phyloP scores from a whole-genome alignment of 163 green algal genomes.

The Scenedesmus sp. region DNA sequence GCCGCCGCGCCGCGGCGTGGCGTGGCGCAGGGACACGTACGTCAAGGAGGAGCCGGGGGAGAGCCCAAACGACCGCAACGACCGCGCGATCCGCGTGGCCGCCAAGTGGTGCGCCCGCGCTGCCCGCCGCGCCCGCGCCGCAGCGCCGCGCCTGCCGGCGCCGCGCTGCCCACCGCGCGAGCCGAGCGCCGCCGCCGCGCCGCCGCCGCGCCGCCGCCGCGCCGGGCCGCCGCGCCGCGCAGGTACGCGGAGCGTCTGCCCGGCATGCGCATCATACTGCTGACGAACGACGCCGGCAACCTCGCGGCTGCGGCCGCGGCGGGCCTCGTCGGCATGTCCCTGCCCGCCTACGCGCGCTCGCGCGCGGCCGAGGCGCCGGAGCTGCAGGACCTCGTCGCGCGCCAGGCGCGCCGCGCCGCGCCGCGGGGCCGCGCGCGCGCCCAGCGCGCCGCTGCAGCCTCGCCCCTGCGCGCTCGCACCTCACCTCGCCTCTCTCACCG shows the following conservation, averaged over 20 bases:
- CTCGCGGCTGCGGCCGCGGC: conserved; percentile 65
- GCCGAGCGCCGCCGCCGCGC: no score
- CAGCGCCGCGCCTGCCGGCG: no score
- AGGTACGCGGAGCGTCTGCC: conserved; percentile 54
- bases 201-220: no score
- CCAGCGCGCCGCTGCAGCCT: no score
- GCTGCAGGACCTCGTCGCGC: conserved; percentile 80
- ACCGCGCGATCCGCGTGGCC: conserved; percentile 89
- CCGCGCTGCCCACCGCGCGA: no score
- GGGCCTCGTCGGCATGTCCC: conserved; percentile 68
- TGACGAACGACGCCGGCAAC: conserved; percentile 93
- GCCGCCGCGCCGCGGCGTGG: no score
- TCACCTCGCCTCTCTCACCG: no score
- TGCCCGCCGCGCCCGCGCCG: not conserved
- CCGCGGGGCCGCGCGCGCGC: no score
- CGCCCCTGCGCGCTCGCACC: no score
- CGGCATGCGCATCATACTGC: conserved; percentile 76
- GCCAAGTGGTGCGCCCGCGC: conserved; percentile 74
- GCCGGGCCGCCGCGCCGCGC: no score
- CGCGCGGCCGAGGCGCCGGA: conserved; percentile 60
- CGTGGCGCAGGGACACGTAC: conserved; percentile 76
- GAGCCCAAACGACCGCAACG: conserved; percentile 91
- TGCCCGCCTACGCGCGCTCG: conserved; percentile 64
- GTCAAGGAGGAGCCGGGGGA: conserved; percentile 73
- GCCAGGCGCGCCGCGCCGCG: conserved; percentile 30